Conservation (phyloP, 306 rosid genomes). For the Fragaria nilgerrensis region DNA sequence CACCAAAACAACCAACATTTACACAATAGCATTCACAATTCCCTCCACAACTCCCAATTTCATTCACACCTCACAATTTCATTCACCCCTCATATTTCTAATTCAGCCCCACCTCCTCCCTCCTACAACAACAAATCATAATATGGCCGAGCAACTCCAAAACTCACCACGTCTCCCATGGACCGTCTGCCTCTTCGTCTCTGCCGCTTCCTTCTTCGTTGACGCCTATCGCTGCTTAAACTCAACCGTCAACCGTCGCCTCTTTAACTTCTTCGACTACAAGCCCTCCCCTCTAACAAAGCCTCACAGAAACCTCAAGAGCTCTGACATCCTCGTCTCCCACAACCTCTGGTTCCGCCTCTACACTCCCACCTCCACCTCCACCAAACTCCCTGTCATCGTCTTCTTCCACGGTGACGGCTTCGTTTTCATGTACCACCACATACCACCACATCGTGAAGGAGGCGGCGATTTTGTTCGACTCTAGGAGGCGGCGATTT, state of each 20-base stretch:
- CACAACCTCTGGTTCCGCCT: conserved; percentile 55
- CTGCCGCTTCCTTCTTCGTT: not conserved
- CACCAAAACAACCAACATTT: no score
- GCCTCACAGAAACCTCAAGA: conserved; percentile 41
- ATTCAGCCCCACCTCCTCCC: no score
- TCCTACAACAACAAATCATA: no score
- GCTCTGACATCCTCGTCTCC: conserved; percentile 38
- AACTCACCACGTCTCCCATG: conserved; percentile 30
- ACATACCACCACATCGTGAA: no score
- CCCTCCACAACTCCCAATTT: no score
- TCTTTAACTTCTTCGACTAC: conserved; percentile 41
- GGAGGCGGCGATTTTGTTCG: no score
- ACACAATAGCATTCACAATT: no score
- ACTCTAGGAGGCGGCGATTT: no score
- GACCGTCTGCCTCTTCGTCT: conserved; percentile 32
- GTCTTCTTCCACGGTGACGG: conserved; percentile 33
- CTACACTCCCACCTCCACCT: conserved; percentile 24
- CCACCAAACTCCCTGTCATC: conserved; percentile 5
- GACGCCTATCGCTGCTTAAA: conserved; percentile 34
- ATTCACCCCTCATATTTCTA: no score
- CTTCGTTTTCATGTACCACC: not conserved
- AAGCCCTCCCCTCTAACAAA: conserved; percentile 21
- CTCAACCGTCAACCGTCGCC: conserved; percentile 56
- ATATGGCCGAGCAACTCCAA: no score
- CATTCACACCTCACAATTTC: no score